Evolutionary conservation across 2,329 filamentous ascomycete genomes (phyloP).

Genomic region (Penicillium polonicum): DNA sequence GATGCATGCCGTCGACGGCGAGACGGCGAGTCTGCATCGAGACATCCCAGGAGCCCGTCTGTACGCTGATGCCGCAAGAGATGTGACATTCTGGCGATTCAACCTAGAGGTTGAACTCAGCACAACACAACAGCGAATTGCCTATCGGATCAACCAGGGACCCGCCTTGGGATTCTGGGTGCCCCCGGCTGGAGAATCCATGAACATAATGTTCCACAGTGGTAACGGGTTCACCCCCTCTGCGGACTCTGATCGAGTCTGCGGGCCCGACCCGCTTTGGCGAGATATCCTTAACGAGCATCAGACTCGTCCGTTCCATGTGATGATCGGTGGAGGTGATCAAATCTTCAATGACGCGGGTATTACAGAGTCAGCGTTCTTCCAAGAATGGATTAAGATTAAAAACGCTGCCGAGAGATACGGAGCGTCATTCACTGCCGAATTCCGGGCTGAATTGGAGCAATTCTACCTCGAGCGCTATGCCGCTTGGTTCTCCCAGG

Average conservation of each 20-base stretch:
- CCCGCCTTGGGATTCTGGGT: slow-evolving; percentile 93
- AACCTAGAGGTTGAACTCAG: slow-evolving; percentile 88
- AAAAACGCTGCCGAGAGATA: slow-evolving; percentile 79
- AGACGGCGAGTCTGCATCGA: slow-evolving; percentile 75
- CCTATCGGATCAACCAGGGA: slow-evolving; percentile 91
- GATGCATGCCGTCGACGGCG: slow-evolving; percentile 62
- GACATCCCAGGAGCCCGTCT: slow-evolving; percentile 80
- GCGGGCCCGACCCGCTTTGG: slow-evolving; percentile 94
- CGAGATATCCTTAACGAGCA: slow-evolving; percentile 91
- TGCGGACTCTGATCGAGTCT: slow-evolving; percentile 75
- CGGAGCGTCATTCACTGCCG: slow-evolving; percentile 70
- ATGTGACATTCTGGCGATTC: slow-evolving; percentile 95
- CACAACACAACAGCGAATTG: slow-evolving; percentile 76
- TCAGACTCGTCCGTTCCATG: slow-evolving; percentile 88
- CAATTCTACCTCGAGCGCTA: slow-evolving; percentile 85
- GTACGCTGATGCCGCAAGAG: slow-evolving; percentile 78
- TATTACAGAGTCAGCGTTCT: slow-evolving; percentile 70
- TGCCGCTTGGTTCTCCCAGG: slow-evolving; percentile 93
- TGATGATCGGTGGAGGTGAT: slow-evolving; percentile 96
- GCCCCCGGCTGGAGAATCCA: slow-evolving; percentile 74
- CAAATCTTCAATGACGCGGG: slow-evolving; percentile 94
- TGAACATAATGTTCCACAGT: slow-evolving; percentile 99
- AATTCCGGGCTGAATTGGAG: slow-evolving; percentile 87
- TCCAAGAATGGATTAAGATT: slow-evolving; percentile 80
- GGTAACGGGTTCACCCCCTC: slow-evolving; percentile 92